These are phyloP conservation scores for Spathaspora jeffriesii DNA, from an alignment of 1,139 yeast genomes.

Conservation along the genomic window DNA sequence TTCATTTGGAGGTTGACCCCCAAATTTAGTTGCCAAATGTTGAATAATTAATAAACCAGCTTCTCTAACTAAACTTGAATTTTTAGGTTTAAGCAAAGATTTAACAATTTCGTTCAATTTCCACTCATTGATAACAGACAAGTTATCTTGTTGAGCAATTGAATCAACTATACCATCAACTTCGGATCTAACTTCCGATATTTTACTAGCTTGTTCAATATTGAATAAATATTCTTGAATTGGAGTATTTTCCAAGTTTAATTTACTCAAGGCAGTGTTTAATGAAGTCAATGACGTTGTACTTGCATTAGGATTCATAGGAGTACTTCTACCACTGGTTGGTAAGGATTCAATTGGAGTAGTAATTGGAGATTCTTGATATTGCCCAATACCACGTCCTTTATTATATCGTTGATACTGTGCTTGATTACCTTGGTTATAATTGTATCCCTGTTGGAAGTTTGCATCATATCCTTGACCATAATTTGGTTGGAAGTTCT, in stretches of 20 bases:
- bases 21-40: conserved; percentile 64
- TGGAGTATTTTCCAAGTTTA: conserved; percentile 62
- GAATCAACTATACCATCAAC: conserved; percentile 56
- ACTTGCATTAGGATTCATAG: conserved; percentile 41
- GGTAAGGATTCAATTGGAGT: conserved; percentile 38
- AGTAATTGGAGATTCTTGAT: conserved; percentile 14
- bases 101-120: conserved; percentile 60
- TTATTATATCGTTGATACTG: conserved; percentile 5
- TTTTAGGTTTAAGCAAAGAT: conserved; percentile 72
- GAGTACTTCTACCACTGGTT: conserved; percentile 43
- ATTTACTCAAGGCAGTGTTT: conserved; percentile 66
- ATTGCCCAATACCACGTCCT: conserved; percentile 7
- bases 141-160: conserved; percentile 45
- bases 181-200: conserved; percentile 67
- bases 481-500: conserved; percentile 6
- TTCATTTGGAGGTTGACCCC: conserved; percentile 73
- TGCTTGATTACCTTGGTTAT: conserved; percentile 13
- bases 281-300: conserved; percentile 74
- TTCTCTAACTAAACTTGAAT: conserved; percentile 74
- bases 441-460: conserved; percentile 7
- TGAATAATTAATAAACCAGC: conserved; percentile 69
- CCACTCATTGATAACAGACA: conserved; percentile 62
- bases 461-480: conserved; percentile 5
- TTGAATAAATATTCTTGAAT: conserved; percentile 58
- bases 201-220: conserved; percentile 56